Evolutionary conservation across 2,329 filamentous ascomycete genomes (phyloP).

Genomic region (Xylaria multiplex): DNA sequence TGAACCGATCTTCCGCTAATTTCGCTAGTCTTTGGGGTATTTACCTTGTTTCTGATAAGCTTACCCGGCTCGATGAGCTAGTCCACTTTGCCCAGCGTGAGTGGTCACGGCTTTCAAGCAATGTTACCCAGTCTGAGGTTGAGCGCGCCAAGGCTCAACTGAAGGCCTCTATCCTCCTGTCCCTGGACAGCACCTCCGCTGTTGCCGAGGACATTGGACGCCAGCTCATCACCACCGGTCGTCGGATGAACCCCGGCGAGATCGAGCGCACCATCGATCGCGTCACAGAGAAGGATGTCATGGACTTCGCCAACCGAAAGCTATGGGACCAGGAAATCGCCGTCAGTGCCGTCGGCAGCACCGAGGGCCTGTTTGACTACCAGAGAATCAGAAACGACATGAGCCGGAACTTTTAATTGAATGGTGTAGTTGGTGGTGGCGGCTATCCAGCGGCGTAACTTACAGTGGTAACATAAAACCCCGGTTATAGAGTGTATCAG

Average conservation of each 20-base stretch:
- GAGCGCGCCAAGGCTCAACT: slow-evolving; percentile 99
- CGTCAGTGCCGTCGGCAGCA: slow-evolving; percentile 89
- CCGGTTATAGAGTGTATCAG: slow-evolving; percentile 67
- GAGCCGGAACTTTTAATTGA: slow-evolving; percentile 75
- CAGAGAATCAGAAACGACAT: slow-evolving; percentile 83
- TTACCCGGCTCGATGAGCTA: slow-evolving; percentile 89
- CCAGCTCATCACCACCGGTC: slow-evolving; percentile 97
- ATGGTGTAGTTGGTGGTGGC: not conserved
- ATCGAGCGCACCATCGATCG: slow-evolving; percentile 90
- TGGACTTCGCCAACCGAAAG: slow-evolving; percentile 94
- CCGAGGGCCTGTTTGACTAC: slow-evolving; percentile 88
- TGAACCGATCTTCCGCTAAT: slow-evolving; percentile 33
- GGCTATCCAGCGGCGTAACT: slow-evolving; percentile 28
- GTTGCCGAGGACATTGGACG: slow-evolving; percentile 98
- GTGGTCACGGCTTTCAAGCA: slow-evolving; percentile 93
- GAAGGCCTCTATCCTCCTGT: slow-evolving; percentile 97
- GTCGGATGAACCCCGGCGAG: slow-evolving; percentile 89
- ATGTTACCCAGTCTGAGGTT: slow-evolving; percentile 87
- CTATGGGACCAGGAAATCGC: slow-evolving; percentile 98
- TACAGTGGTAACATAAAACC: slow-evolving; percentile 50
- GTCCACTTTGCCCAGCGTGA: slow-evolving; percentile 98
- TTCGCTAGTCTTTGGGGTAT: slow-evolving; percentile 92
- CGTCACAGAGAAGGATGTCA: slow-evolving; percentile 95
- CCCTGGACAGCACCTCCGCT: slow-evolving; percentile 95
- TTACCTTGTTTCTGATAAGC: slow-evolving; percentile 94